Evolutionary conservation across 169 alveolate species (phyloP), one percentile per base, ranked within the genome.

Genomic region (Gregarina niphandrodes): DNA sequence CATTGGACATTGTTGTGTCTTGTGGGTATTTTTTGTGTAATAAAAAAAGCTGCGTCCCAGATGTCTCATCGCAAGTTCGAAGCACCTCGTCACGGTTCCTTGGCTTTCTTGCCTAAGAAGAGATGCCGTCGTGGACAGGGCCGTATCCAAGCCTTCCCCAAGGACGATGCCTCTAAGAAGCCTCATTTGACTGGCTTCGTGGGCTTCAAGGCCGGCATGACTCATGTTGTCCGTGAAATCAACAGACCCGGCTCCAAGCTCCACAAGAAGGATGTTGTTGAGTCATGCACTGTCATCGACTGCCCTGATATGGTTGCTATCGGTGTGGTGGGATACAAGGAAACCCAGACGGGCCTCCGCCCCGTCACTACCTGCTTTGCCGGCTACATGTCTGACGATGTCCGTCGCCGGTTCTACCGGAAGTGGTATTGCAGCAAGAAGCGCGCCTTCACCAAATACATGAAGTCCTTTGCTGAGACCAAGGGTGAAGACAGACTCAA

Each of bases 161-260:
- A 80, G 67, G 99, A 93, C 42, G 95, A 93, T 61, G 70, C 79
- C 23, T 54, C 74, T 31, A 68, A 81, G 53, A 81, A 85, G 19
- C 87, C 93, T 37, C 98, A 93, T 70, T 72, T 93, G 31, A 89
- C 98, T 0, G 98, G 98, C 45, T 93, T 91, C 77, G 75, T 86
- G 81, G 98, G 97, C 49, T 93, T 79, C 82, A 93, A 93, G 75
- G 98, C 99, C 41, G 99, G 98, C 50, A 93, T 93, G 99, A 89
- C 98, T 31, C 99, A 93, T 75, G 84, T 91, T 34, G 95, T 88
- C 40, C 84, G 97, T 50, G 95, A 86, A 59, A 95, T 86, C 44
- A 94, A 86, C 45, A 81, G 77, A 65, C 95, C 96, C 13, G 98
- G 95, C 13, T 87, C 97, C 30, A 84, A 85, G 71, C 70, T 87